phyloP scores from a whole-genome alignment of 345 rosid genomes.

The Euphorbia peplus region DNA sequence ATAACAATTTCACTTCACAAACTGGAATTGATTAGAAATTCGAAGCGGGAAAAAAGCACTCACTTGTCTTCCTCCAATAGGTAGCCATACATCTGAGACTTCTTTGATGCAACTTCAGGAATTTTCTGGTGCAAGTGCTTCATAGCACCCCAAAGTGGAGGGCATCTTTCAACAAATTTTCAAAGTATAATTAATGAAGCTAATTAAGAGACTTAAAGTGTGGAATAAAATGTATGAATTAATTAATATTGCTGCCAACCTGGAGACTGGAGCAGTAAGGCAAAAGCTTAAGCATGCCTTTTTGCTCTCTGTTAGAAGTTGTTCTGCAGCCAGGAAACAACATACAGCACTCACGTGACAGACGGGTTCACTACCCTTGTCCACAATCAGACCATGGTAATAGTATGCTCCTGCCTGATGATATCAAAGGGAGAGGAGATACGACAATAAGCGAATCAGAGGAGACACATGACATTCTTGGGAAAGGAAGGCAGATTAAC shows the following conservation, averaged over 20 bases:
- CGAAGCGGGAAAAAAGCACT: slow-evolving; percentile 17
- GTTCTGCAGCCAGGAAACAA: slow-evolving; percentile 86
- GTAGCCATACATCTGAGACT: slow-evolving; percentile 80
- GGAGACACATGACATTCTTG: no score
- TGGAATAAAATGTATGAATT: not conserved
- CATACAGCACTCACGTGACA: slow-evolving; percentile 65
- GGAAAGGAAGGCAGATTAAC: no score
- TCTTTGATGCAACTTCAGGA: slow-evolving; percentile 80
- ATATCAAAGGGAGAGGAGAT: no score
- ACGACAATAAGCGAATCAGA: no score
- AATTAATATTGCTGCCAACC: slow-evolving; percentile 39
- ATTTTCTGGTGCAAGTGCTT: slow-evolving; percentile 80
- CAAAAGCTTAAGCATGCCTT: slow-evolving; percentile 81
- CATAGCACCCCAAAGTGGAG: slow-evolving; percentile 87
- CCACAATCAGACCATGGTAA: slow-evolving; percentile 83
- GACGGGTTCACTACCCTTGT: slow-evolving; percentile 76
- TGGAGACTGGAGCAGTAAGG: slow-evolving; percentile 68
- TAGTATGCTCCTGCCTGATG: slow-evolving; percentile 85
- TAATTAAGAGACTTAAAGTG: no score
- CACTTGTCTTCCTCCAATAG: slow-evolving; percentile 90
- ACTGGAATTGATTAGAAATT: not conserved
- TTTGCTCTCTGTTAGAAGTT: slow-evolving; percentile 75
- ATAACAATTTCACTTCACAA: not conserved
- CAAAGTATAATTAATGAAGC: not conserved
- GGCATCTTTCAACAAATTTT: slow-evolving; percentile 42